Evolutionary conservation across 495 filamentous ascomycete species (phyloP).

Genomic region (Recurvomyces mirabilis): DNA sequence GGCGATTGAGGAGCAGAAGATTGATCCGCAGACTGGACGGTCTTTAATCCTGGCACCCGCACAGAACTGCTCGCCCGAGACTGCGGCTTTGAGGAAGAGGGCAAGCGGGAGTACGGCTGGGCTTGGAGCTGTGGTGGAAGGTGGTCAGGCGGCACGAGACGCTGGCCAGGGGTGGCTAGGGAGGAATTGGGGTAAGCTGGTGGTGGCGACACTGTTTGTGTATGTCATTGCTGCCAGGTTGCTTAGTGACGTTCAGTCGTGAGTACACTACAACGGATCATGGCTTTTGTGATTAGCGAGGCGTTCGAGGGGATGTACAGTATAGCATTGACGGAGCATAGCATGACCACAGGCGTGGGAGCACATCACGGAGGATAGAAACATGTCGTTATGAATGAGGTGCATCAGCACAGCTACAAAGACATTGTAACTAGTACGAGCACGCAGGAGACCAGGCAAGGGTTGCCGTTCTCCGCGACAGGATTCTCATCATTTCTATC

Average conservation of each 20-base stretch:
- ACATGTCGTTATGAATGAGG: background rate
- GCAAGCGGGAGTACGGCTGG: slow-evolving; percentile 56
- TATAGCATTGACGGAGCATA: background rate
- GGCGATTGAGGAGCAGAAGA: slow-evolving; percentile 74
- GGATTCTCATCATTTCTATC: slow-evolving; percentile 39
- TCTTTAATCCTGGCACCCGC: slow-evolving; percentile 18
- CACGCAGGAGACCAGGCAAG: slow-evolving; percentile 52
- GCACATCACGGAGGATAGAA: no score
- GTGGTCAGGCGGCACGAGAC: slow-evolving; percentile 59
- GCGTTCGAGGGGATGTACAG: slow-evolving; percentile 11
- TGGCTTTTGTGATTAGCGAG: slow-evolving; percentile 3
- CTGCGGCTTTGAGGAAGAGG: slow-evolving; percentile 54
- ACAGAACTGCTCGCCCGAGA: slow-evolving; percentile 45
- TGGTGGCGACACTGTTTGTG: slow-evolving; percentile 53
- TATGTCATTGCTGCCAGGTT: slow-evolving; percentile 72
- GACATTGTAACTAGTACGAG: slow-evolving; percentile 13
- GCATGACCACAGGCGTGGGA: no score
- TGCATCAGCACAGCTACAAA: background rate
- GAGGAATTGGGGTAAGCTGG: slow-evolving; percentile 63
- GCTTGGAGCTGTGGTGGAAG: slow-evolving; percentile 67
- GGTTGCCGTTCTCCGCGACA: slow-evolving; percentile 56
- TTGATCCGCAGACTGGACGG: slow-evolving; percentile 69
- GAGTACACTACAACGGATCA: background rate
- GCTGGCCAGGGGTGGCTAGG: slow-evolving; percentile 71
- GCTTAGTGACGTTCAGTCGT: slow-evolving; percentile 43